These are phyloP conservation scores for Penicillium occitanis DNA, from an alignment of 2,329 filamentous ascomycete species.

Conservation along the genomic window DNA sequence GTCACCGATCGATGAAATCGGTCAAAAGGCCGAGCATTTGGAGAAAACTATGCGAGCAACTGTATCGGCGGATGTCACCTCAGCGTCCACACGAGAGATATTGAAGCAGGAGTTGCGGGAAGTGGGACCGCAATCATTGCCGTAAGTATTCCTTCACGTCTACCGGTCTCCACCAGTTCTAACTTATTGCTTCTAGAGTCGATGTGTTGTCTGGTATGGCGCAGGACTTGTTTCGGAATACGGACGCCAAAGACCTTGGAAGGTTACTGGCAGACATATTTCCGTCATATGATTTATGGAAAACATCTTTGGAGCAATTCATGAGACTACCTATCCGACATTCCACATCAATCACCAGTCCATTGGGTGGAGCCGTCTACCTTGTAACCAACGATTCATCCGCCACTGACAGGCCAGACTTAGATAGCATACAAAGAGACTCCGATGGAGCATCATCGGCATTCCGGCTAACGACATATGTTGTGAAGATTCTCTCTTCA, in stretches of 20 bases:
- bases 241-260: constrained; percentile 29
- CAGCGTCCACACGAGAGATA: constrained; percentile 52
- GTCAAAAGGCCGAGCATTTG: constrained; percentile 42
- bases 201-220: constrained; percentile 58
- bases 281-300: constrained; percentile 66
- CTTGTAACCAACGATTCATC: constrained; percentile 51
- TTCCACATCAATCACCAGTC: constrained; percentile 72
- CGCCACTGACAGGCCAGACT: constrained; percentile 27
- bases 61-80: constrained; percentile 41
- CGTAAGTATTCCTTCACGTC: constrained; percentile 37
- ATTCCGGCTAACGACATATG: constrained; percentile 73
- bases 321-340: constrained; percentile 43
- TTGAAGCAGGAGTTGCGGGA: constrained; percentile 53
- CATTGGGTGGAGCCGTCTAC: constrained; percentile 68
- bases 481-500: constrained; percentile 56
- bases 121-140: constrained; percentile 45
- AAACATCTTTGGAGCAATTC: constrained; percentile 58
- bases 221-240: constrained; percentile 47
- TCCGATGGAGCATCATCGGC: constrained; percentile 68
- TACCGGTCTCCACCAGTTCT: background rate
- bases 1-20: constrained; percentile 53
- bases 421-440: constrained; percentile 56
- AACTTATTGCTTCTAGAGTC: constrained; percentile 46
- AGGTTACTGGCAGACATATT: constrained; percentile 52
- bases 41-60: constrained; percentile 35